These are phyloP conservation scores for Lophiotrema nucula DNA, from an alignment of 495 filamentous ascomycete species.

Conservation along the genomic window DNA sequence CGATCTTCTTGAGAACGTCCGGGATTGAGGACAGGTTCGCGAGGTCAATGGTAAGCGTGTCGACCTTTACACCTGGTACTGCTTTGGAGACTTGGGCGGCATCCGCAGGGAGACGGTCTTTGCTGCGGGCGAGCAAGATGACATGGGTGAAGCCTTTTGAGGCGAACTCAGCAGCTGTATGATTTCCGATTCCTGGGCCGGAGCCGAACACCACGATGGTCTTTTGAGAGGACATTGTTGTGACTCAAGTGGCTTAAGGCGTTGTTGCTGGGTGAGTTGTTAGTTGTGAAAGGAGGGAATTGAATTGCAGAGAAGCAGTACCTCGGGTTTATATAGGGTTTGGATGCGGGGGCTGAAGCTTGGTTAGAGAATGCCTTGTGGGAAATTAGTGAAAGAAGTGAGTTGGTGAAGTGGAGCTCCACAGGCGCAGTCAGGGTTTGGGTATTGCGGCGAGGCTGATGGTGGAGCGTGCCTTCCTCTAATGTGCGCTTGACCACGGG, in stretches of 20 bases:
- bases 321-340: too few species aligned
- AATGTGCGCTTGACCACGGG: too few species aligned
- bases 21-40: constrained; percentile 30
- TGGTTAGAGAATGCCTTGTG: too few species aligned
- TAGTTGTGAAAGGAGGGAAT: neutral
- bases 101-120: constrained; percentile 39
- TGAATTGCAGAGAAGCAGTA: neutral
- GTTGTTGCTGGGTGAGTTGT: neutral
- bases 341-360: too few species aligned
- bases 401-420: too few species aligned
- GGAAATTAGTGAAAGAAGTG: too few species aligned
- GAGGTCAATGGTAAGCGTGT: constrained; percentile 40
- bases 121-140: constrained; percentile 43
- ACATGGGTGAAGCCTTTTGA: constrained; percentile 42
- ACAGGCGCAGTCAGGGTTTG: too few species aligned
- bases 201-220: constrained; percentile 42
- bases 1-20: constrained; percentile 10
- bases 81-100: constrained; percentile 30
- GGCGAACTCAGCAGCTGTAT: constrained; percentile 42
- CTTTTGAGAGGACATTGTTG: neutral
- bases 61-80: constrained; percentile 30
- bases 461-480: too few species aligned
- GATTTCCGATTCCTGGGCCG: constrained; percentile 46
- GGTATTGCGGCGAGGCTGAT: too few species aligned
- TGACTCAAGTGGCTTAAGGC: too few species aligned